Evolutionary conservation across 768 basidiomycete genomes (phyloP).

Genomic region (Lanmaoa rubissima): DNA sequence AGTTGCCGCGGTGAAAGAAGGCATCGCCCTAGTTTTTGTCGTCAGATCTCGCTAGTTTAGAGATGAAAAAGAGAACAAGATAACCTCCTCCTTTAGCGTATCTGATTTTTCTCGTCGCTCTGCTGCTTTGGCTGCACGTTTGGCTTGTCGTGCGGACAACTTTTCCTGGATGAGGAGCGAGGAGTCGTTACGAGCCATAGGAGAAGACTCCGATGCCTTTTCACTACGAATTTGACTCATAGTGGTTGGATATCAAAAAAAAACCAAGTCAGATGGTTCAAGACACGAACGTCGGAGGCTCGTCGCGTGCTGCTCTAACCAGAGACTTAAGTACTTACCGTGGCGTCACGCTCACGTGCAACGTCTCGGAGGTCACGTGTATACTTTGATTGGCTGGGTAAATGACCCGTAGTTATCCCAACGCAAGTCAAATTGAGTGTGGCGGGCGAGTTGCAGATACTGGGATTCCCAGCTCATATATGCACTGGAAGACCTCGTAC

Average conservation of each 20-base stretch:
- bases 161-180: background rate
- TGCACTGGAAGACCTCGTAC: no score
- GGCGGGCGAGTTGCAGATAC: no score
- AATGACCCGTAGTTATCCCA: no score
- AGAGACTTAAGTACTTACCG: no score
- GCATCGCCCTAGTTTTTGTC: constrained; percentile 39
- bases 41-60: background rate
- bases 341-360: no score
- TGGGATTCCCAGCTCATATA: no score
- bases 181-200: background rate
- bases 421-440: no score
- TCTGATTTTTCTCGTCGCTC: constrained; percentile 26
- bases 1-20: constrained; percentile 39
- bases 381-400: no score
- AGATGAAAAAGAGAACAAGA: background rate
- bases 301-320: no score
- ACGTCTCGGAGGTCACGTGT: no score
- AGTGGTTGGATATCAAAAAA: background rate
- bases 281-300: no score
- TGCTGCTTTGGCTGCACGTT: constrained; percentile 18
- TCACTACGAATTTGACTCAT: background rate
- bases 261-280: background rate
- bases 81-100: constrained; percentile 20
- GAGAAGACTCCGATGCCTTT: background rate
- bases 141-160: constrained; percentile 9